These are phyloP conservation scores for Poronia punctata DNA, from an alignment of 495 filamentous ascomycete species.

Conservation along the genomic window DNA sequence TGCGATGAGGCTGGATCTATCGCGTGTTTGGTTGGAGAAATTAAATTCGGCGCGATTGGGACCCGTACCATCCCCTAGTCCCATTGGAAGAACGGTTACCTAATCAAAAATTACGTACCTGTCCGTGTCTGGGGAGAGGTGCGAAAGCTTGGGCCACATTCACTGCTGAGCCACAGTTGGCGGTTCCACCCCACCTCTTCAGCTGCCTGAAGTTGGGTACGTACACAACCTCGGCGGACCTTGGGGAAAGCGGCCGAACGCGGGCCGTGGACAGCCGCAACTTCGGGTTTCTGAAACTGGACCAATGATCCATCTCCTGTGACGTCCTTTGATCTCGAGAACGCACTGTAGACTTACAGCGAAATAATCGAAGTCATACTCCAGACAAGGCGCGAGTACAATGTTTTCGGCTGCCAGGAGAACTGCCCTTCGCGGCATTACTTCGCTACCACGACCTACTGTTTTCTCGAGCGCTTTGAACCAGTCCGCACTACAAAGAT, in stretches of 20 bases:
- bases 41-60: conserved; percentile 28
- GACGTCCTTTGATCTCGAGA: conserved; percentile 3
- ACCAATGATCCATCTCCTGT: neutral
- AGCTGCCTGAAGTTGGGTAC: conserved; percentile 4
- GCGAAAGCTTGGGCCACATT: no score
- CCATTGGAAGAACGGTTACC: no score
- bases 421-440: conserved; percentile 19
- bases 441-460: conserved; percentile 18
- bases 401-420: conserved; percentile 22
- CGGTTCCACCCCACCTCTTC: no score
- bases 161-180: no score
- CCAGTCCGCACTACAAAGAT: conserved; percentile 50
- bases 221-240: conserved; percentile 13
- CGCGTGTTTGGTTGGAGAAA: conserved; percentile 33
- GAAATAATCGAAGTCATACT: neutral
- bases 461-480: conserved; percentile 16
- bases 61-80: conserved; percentile 10
- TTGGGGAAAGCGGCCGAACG: conserved; percentile 2
- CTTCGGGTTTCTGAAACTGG: neutral
- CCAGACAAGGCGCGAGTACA: neutral
- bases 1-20: conserved; percentile 20
- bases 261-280: conserved; percentile 22
- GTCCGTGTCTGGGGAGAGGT: no score
- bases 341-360: neutral
- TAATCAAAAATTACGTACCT: no score